Conservation (phyloP, 78 protist genomes). For the Speleostelium caveatum region DNA sequence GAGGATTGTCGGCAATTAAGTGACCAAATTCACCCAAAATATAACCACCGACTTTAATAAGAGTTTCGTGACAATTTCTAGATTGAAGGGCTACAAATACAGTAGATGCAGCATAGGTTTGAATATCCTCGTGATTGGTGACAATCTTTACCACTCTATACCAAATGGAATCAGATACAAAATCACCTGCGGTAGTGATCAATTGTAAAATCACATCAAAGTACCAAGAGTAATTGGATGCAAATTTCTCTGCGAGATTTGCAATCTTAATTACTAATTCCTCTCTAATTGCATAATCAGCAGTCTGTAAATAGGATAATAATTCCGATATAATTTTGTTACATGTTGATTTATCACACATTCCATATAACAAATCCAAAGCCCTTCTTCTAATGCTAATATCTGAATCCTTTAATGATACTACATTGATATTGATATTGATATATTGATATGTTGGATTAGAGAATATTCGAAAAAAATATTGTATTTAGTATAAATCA, state of each 20-base stretch:
- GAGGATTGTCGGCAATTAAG: conserved; percentile 84
- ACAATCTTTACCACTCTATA: conserved; percentile 97
- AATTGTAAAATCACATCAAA: conserved; percentile 93
- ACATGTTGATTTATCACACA: conserved; percentile 90
- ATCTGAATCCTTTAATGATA: conserved; percentile 88
- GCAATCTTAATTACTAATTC: conserved; percentile 97
- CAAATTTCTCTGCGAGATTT: conserved; percentile 96
- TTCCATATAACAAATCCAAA: conserved; percentile 94
- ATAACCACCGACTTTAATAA: conserved; percentile 92
- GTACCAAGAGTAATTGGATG: conserved; percentile 94
- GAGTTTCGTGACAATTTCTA: conserved; percentile 89
- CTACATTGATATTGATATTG: conserved; percentile 53
- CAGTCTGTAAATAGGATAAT: conserved; percentile 87
- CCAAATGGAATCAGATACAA: conserved; percentile 95
- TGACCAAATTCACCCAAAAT: conserved; percentile 98
- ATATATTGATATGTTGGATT: conserved; percentile 18
- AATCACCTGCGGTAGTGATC: conserved; percentile 94
- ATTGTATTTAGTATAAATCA: background rate
- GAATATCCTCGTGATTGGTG: conserved; percentile 93
- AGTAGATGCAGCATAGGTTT: conserved; percentile 91
- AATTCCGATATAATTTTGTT: conserved; percentile 91
- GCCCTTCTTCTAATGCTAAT: conserved; percentile 93
- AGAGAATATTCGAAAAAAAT: background rate
- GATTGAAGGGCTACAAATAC: conserved; percentile 82
- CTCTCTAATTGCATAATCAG: conserved; percentile 91